Evolutionary conservation across 1,139 yeast species (phyloP).

Genomic region (Nakaseomyces nivariensis): DNA sequence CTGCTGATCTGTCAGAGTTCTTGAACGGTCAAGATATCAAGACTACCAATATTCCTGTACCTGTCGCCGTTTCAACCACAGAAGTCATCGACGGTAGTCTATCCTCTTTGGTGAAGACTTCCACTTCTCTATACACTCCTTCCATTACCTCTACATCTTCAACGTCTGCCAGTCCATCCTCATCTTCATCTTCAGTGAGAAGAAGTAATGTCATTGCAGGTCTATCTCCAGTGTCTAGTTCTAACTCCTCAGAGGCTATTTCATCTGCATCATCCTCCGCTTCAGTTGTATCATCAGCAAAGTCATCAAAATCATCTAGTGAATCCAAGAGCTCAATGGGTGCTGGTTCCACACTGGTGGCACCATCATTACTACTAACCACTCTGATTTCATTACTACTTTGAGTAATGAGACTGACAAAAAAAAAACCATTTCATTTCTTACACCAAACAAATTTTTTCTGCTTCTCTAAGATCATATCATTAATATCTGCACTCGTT

Average conservation of each 20-base stretch:
- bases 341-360: neutral
- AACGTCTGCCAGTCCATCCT: neutral
- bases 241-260: neutral
- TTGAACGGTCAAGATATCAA: neutral
- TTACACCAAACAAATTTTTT: too few species aligned
- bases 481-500: too few species aligned
- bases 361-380: neutral
- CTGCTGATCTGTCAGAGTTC: conserved; percentile 1
- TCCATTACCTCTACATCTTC: neutral
- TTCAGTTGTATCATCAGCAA: neutral
- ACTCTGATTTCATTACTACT: neutral
- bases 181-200: neutral
- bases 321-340: neutral
- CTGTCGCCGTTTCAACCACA: neutral
- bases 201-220: neutral
- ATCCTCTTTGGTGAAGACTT: neutral
- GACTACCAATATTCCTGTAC: neutral
- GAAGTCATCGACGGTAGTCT: neutral
- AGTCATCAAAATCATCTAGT: neutral
- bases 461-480: too few species aligned
- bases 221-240: neutral
- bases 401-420: neutral
- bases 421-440: too few species aligned
- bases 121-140: neutral
- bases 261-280: neutral